Conservation (phyloP, 2,329 filamentous ascomycete species). For the Trichophyton rubrum region DNA sequence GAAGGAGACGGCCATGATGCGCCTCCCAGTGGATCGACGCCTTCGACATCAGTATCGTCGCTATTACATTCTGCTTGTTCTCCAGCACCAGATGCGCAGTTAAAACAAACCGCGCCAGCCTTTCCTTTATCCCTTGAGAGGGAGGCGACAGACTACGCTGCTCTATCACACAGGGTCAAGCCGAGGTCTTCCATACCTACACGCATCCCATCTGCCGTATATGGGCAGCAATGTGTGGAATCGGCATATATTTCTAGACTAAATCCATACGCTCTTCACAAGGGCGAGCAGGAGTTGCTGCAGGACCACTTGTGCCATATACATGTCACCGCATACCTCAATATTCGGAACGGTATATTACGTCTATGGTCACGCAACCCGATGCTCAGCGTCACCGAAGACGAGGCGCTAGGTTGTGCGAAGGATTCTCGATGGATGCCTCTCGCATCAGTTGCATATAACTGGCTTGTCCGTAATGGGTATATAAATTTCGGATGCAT, state of each 20-base stretch:
- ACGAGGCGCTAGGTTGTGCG: slow-evolving; percentile 83
- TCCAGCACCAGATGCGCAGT: slow-evolving; percentile 7
- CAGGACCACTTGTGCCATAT: slow-evolving; percentile 69
- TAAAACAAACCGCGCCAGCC: slow-evolving; percentile 12
- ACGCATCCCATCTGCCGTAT: slow-evolving; percentile 58
- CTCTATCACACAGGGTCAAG: slow-evolving; percentile 41
- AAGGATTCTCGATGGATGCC: slow-evolving; percentile 81
- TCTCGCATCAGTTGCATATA: slow-evolving; percentile 73
- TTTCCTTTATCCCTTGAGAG: slow-evolving; percentile 3
- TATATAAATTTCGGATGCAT: slow-evolving; percentile 97
- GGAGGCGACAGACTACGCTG: background rate
- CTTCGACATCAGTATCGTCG: slow-evolving; percentile 19
- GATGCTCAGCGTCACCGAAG: slow-evolving; percentile 63
- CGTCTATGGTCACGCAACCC: slow-evolving; percentile 82
- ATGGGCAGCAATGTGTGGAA: slow-evolving; percentile 80
- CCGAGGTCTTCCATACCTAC: slow-evolving; percentile 76
- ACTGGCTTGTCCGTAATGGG: slow-evolving; percentile 81
- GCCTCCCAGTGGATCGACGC: slow-evolving; percentile 20
- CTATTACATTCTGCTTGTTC: slow-evolving; percentile 16
- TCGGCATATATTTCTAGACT: slow-evolving; percentile 82
- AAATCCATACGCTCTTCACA: slow-evolving; percentile 77
- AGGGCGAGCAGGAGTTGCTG: slow-evolving; percentile 69
- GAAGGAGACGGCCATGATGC: slow-evolving; percentile 19
- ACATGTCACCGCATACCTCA: slow-evolving; percentile 90
- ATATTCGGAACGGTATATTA: slow-evolving; percentile 88